Percentiles rank a stretch among this genome's conserved stretches.
phyloP scores from a whole-genome alignment of 148 eudicot genomes.

The Persicaria maculosa region DNA sequence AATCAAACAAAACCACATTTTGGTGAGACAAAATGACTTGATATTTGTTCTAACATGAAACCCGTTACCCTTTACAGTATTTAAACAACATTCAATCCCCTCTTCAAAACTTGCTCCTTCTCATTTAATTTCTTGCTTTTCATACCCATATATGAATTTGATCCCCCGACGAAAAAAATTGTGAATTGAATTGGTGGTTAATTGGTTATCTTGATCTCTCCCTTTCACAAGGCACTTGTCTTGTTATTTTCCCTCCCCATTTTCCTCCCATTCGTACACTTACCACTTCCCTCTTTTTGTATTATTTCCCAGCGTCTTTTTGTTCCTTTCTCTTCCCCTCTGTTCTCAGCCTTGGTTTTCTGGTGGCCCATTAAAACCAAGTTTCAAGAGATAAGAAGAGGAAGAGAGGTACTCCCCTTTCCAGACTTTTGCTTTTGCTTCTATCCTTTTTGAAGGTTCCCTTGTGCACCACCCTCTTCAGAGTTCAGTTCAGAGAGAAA shows the following conservation, averaged over 20 bases:
- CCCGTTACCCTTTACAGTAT: neutral
- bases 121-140: neutral
- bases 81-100: neutral
- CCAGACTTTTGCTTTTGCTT: neutral
- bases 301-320: neutral
- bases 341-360: neutral
- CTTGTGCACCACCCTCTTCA: neutral
- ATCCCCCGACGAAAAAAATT: neutral
- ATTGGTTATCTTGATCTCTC: neutral
- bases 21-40: conserved; percentile 9
- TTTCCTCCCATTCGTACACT: neutral
- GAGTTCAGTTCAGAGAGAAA: too few relatives aligned
- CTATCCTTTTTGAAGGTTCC: neutral
- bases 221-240: conserved; percentile 6
- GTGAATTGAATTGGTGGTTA: neutral
- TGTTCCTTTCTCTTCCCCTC: too few relatives aligned
- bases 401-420: neutral
- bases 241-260: neutral
- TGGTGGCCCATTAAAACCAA: neutral
- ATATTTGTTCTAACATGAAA: neutral
- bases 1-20: conserved; percentile 8
- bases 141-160: neutral
- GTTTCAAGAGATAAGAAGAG: neutral
- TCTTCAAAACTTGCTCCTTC: neutral
- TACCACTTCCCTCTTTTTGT: neutral